Percentiles rank a stretch among this genome's conserved stretches.
Evolutionary conservation across 163 green algal genomes (phyloP).

Genomic region (Chlorella variabilis): DNA sequence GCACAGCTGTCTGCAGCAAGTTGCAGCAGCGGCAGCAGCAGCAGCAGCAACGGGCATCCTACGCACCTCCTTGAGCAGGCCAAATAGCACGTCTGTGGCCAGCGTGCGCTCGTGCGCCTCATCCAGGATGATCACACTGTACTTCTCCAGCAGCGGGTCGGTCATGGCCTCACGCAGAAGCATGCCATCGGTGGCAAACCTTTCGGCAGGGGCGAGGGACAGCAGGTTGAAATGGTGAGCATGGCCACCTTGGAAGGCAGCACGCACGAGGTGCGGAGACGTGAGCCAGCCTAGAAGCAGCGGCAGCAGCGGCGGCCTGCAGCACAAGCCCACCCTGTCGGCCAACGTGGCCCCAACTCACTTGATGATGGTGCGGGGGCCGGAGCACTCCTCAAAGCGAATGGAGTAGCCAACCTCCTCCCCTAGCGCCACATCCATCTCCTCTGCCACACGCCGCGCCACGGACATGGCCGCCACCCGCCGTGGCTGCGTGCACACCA

Average conservation of each 20-base stretch:
- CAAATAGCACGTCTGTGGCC: conserved; percentile 98
- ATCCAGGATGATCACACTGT: conserved; percentile 98
- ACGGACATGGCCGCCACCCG: conserved; percentile 98
- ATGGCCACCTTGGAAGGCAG: too few species aligned
- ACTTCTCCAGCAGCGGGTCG: conserved; percentile 93
- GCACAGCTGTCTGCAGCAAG: too few species aligned
- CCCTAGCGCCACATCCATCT: conserved; percentile 98
- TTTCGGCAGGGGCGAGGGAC: conserved; percentile 36
- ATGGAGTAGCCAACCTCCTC: conserved; percentile 99
- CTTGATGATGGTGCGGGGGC: conserved; percentile 95
- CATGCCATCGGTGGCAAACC: conserved; percentile 99
- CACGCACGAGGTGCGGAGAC: too few species aligned
- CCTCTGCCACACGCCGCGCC: conserved; percentile 94
- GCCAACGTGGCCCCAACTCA: too few species aligned
- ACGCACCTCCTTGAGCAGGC: conserved; percentile 96
- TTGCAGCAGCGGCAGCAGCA: too few species aligned
- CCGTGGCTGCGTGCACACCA: conserved; percentile 97
- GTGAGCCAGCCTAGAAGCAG: too few species aligned
- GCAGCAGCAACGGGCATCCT: too few species aligned
- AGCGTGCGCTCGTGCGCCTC: conserved; percentile 99
- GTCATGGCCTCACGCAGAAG: conserved; percentile 98
- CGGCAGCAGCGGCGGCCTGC: too few species aligned
- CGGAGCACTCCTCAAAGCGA: conserved; percentile 97
- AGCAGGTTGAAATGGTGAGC: not conserved
- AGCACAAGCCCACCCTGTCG: too few species aligned